Conservation (phyloP, 768 basidiomycete species). For the Suillus bovinus region DNA sequence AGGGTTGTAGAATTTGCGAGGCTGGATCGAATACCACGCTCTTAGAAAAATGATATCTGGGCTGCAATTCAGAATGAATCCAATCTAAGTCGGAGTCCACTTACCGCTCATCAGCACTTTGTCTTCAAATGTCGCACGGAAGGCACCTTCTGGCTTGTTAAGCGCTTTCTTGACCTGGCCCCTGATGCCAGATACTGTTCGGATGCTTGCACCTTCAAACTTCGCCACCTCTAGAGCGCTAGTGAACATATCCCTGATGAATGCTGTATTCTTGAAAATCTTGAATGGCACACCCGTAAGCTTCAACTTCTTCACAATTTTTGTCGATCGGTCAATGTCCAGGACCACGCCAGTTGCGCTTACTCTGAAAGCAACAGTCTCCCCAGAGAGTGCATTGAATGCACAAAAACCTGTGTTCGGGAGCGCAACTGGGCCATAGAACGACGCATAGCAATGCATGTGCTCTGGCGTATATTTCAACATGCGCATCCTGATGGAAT, state of each 20-base stretch:
- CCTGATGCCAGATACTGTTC: slow-evolving; percentile 93
- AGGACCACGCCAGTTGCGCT: slow-evolving; percentile 94
- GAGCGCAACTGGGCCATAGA: slow-evolving; percentile 89
- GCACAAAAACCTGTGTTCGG: slow-evolving; percentile 98
- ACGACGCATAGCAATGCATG: slow-evolving; percentile 98
- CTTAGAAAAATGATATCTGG: slow-evolving; percentile 92
- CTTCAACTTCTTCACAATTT: slow-evolving; percentile 99
- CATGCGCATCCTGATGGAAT: slow-evolving; percentile 97
- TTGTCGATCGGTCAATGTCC: slow-evolving; percentile 87
- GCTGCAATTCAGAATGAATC: background rate
- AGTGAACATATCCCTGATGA: slow-evolving; percentile 96
- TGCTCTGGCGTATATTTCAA: slow-evolving; percentile 99
- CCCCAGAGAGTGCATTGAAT: slow-evolving; percentile 81
- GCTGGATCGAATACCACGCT: slow-evolving; percentile 96
- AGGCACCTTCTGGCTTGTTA: slow-evolving; percentile 92
- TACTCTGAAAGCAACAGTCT: slow-evolving; percentile 77
- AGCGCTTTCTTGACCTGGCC: slow-evolving; percentile 97
- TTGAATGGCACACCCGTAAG: slow-evolving; percentile 94
- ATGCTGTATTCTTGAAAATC: slow-evolving; percentile 99
- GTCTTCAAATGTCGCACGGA: slow-evolving; percentile 97
- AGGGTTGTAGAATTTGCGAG: slow-evolving; percentile 95
- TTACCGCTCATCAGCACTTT: slow-evolving; percentile 93
- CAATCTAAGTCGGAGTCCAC: slow-evolving; percentile 27
- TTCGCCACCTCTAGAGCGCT: slow-evolving; percentile 94
- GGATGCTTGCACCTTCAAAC: slow-evolving; percentile 96